Evolutionary conservation across 768 basidiomycete genomes (phyloP), one percentile per base, ranked within the genome.

Genomic region (Tremella mesenterica): DNA sequence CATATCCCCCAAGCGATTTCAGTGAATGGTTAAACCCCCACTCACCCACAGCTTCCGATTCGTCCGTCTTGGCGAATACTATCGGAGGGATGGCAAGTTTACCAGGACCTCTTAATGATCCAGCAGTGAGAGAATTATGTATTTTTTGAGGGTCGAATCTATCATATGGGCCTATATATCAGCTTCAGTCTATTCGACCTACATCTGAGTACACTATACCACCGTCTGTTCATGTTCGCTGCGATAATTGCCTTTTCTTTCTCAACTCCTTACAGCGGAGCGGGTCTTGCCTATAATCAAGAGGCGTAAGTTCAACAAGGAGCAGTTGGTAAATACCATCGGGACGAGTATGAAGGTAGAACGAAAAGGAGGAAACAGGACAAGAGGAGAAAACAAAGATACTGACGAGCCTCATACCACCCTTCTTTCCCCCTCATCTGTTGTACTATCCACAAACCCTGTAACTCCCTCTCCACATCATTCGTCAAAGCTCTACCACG

Each of bases 51-150:
- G 81, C 80, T 73, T 89, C 87, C 10, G 77, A 78, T 68, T 90
- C 87, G 74, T 95, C 89, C 51, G 75, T 77, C 63, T 77, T 81
- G 16, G 81, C 81, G 20, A 91, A 80, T 10, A 88, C 81, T 2
- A 97, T 66, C 2, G 91, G 90, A 18, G 79, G 77, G 52, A 93
- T 69, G 0, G 90, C 88, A 2, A 99, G 79, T 70, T 82, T 85
- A 2, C 88, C 88, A 0, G 91, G 89, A 1, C 91, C 93, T 25
- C 83, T 76, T n/a, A 99, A 77, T 1, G 88, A 79, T 3, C 89
- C 90, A 2, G 84, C 83, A 0, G 88, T 86, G 45, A 99, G 76
- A 56, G 81, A 85, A 73, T 99, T 90, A 50, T 84, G 84, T 1
- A 84, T 78, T 50, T 82, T 76, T 52, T 85, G 83, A 54, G 84